Conservation (phyloP, 768 basidiomycete species). For the Xerocomellus dryophilus region DNA sequence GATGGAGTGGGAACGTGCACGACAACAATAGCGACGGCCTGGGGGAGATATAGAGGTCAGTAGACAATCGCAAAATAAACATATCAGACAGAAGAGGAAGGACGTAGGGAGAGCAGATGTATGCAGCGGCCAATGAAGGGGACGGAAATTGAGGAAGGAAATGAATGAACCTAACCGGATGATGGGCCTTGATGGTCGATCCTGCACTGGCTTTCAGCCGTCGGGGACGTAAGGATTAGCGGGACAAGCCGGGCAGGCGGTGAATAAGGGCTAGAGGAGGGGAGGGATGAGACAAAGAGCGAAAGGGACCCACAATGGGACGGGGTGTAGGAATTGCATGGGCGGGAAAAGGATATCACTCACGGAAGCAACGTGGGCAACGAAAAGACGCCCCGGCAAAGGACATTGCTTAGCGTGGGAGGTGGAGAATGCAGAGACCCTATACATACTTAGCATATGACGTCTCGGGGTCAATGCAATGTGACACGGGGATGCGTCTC, state of each 20-base stretch:
- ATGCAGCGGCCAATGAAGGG: constrained; percentile 3
- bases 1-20: constrained; percentile 19
- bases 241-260: neutral
- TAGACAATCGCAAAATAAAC: constrained; percentile 10
- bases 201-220: constrained; percentile 6
- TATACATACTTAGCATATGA: constrained; percentile 2
- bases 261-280: neutral
- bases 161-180: constrained; percentile 27
- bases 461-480: constrained; percentile 19
- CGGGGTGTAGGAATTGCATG: neutral
- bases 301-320: neutral
- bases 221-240: neutral
- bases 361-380: constrained; percentile 24
- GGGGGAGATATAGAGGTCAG: constrained; percentile 20
- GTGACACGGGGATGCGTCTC: constrained; percentile 11
- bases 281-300: neutral
- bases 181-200: constrained; percentile 22
- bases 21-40: constrained; percentile 12
- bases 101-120: neutral
- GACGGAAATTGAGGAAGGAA: constrained; percentile 16
- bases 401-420: constrained; percentile 17
- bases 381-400: constrained; percentile 1
- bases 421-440: constrained; percentile 10
- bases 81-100: constrained; percentile 11
- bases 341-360: constrained; percentile 7